Evolutionary conservation across 192 early-diverging fungal species (phyloP).

Genomic region (Coemansia javaensis): DNA sequence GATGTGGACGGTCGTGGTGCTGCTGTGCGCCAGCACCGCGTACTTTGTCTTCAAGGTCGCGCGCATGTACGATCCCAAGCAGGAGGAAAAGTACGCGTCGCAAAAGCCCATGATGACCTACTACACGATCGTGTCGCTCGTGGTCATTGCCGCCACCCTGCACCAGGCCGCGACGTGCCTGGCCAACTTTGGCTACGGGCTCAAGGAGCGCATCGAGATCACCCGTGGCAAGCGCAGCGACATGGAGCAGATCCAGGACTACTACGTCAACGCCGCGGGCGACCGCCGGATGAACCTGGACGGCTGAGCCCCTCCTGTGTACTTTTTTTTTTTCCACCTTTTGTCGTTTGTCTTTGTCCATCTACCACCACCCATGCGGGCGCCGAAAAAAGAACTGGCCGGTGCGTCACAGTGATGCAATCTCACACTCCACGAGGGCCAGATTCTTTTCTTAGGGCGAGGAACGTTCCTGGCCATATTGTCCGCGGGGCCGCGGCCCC

Average conservation of each 20-base stretch:
- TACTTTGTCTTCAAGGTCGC: conserved; percentile 52
- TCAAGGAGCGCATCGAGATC: conserved; percentile 47
- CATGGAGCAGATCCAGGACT: conserved; percentile 52
- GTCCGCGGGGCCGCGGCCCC: too few relatives aligned
- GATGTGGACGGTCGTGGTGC: conserved; percentile 45
- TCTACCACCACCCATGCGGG: background rate
- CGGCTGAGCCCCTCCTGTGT: conserved; percentile 7
- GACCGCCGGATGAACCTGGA: conserved; percentile 49
- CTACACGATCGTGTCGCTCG: conserved; percentile 42
- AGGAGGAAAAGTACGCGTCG: conserved; percentile 35
- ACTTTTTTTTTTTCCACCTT: background rate
- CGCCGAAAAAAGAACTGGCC: too few relatives aligned
- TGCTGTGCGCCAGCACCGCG: conserved; percentile 36
- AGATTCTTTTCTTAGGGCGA: background rate
- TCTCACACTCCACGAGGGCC: too few relatives aligned
- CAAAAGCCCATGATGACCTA: conserved; percentile 49
- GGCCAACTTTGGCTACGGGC: conserved; percentile 49
- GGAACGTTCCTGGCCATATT: too few relatives aligned
- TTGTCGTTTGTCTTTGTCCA: background rate
- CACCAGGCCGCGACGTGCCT: conserved; percentile 36
- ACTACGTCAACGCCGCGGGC: conserved; percentile 49
- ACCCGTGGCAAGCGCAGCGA: conserved; percentile 49
- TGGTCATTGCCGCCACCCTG: conserved; percentile 34
- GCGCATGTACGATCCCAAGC: conserved; percentile 48
- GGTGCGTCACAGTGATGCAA: too few relatives aligned